Percentiles rank a stretch among this genome's conserved stretches.
These are phyloP conservation scores for Echinochloa phyllopogon DNA, from an alignment of 176 grass and related monocot species.

Conservation along the genomic window DNA sequence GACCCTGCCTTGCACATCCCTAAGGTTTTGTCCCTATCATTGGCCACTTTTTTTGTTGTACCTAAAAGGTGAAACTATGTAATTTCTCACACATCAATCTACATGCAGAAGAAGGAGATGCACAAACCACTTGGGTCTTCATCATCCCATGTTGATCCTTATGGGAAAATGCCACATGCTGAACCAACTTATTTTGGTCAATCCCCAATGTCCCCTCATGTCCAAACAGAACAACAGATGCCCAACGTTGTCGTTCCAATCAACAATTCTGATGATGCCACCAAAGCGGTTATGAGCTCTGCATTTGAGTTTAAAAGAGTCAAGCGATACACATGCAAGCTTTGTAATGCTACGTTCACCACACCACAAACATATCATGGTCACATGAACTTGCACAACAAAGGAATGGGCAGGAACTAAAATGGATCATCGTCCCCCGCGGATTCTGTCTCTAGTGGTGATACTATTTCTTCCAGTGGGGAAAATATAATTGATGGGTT, in stretches of 20 bases:
- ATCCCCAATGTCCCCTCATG: not conserved
- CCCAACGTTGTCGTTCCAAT: not conserved
- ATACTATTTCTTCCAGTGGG: not conserved
- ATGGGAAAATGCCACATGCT: not conserved
- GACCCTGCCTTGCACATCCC: not conserved
- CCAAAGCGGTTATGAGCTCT: not conserved
- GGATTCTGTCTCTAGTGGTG: not conserved
- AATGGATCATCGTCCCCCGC: not conserved
- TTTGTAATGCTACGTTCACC: not conserved
- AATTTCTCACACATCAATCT: not conserved
- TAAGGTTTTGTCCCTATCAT: not conserved
- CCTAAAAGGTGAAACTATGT: not conserved
- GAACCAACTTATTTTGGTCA: not conserved
- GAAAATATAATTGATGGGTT: not conserved
- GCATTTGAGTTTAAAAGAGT: not conserved
- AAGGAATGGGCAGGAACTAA: not conserved
- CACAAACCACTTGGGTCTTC: not conserved
- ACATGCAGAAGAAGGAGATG: not conserved
- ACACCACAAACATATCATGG: not conserved
- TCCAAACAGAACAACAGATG: not conserved
- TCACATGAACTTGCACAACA: constrained; percentile 3
- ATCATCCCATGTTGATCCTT: not conserved
- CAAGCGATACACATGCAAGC: not conserved
- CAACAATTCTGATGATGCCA: not conserved
- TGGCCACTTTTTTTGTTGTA: not conserved